A percentile compares a stretch with the other conserved stretches of the same genome.
phyloP scores from a whole-genome alignment of 2,329 filamentous ascomycete genomes.

The Cucurbitaria berberidis region DNA sequence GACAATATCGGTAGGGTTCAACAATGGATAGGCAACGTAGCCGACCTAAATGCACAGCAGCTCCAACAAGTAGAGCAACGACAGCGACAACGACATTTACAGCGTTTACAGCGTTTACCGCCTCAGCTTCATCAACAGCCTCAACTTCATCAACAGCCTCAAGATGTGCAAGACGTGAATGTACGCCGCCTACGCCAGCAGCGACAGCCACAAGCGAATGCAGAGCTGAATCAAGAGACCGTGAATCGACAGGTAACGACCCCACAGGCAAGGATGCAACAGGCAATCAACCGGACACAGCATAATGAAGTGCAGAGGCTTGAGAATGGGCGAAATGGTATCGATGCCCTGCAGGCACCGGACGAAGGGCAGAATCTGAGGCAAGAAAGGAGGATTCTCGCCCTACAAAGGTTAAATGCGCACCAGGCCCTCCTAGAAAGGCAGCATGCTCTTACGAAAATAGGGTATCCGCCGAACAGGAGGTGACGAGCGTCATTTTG shows the following conservation, averaged over 20 bases:
- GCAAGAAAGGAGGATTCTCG: not conserved
- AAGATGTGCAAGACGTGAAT: not conserved
- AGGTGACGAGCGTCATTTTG: not conserved
- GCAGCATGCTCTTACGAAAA: too few species aligned
- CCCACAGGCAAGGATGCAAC: too few species aligned
- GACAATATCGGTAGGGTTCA: constrained; percentile 2
- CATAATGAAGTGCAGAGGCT: not conserved
- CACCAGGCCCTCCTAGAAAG: too few species aligned
- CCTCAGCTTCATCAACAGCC: too few species aligned
- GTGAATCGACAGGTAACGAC: too few species aligned
- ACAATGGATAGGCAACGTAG: not conserved
- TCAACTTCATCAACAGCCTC: not conserved
- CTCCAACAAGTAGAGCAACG: not conserved
- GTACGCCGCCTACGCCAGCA: not conserved
- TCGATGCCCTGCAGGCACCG: not conserved
- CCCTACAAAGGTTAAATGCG: too few species aligned
- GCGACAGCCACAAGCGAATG: not conserved
- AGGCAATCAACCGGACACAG: not conserved
- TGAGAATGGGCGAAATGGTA: not conserved
- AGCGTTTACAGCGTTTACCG: too few species aligned
- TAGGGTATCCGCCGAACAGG: not conserved
- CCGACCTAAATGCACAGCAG: not conserved
- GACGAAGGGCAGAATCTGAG: not conserved
- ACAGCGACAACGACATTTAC: not conserved
- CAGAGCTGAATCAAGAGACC: not conserved